Percentiles rank a stretch among this genome's conserved stretches.
phyloP scores from a whole-genome alignment of 805 yeast genomes.

The Suhomyces emberorum region DNA sequence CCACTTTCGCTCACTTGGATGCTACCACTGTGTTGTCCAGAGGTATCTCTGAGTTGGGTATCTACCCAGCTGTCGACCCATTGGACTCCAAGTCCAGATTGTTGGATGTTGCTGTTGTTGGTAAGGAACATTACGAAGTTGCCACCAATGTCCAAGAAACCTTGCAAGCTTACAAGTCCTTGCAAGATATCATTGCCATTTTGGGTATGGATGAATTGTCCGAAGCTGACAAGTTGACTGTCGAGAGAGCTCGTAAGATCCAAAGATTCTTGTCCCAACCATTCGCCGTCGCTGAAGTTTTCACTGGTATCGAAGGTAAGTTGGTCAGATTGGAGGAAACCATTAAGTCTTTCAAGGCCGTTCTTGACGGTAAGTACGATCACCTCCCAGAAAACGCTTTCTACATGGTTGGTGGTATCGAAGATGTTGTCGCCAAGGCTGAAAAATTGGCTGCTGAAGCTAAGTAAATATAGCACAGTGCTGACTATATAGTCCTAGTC shows the following conservation, averaged over 20 bases:
- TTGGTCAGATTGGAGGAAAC: conserved; percentile 97
- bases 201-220: conserved; percentile 99
- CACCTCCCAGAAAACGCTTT: conserved; percentile 98
- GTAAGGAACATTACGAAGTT: conserved; percentile 97
- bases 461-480: conserved; percentile 40
- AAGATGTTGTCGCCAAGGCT: conserved; percentile 97
- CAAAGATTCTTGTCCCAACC: conserved; percentile 99
- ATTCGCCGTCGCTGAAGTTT: conserved; percentile 98
- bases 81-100: conserved; percentile 98
- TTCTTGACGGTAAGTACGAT: conserved; percentile 97
- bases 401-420: conserved; percentile 99
- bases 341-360: conserved; percentile 90
- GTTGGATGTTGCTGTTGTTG: conserved; percentile 94
- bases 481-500: conserved; percentile 1
- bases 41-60: conserved; percentile 99
- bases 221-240: conserved; percentile 97
- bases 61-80: conserved; percentile 99
- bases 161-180: conserved; percentile 98
- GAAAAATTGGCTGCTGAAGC: conserved; percentile 97
- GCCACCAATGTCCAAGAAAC: conserved; percentile 97
- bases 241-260: conserved; percentile 99
- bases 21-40: conserved; percentile 99
- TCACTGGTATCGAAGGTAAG: conserved; percentile 99
- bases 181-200: conserved; percentile 99
- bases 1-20: conserved; percentile 99